Evolutionary conservation across 176 grass and related monocot genomes (phyloP).

Genomic region (Lolium perenne): DNA sequence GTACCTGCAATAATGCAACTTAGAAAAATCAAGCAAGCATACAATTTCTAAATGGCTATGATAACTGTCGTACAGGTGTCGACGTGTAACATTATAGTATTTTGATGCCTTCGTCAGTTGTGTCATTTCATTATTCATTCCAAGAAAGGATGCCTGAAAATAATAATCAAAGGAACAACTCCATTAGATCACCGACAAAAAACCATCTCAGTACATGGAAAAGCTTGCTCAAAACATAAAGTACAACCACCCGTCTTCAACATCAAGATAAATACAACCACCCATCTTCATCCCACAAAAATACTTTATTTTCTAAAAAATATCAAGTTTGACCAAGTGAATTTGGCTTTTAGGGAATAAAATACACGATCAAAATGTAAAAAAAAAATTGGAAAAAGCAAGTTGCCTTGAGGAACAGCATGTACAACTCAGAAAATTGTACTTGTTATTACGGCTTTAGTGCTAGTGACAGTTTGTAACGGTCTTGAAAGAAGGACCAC

Average conservation of each 20-base stretch:
- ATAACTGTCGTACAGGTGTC: constrained; percentile 38
- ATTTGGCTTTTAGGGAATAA: background rate
- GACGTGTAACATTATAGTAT: constrained; percentile 42
- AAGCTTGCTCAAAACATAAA: constrained; percentile 38
- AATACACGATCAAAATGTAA: background rate
- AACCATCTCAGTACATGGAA: constrained; percentile 41
- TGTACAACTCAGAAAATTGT: background rate
- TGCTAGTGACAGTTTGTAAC: background rate
- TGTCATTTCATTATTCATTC: constrained; percentile 38
- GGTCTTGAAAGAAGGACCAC: background rate
- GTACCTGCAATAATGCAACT: background rate
- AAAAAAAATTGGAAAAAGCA: background rate
- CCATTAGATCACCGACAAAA: constrained; percentile 52
- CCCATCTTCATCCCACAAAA: background rate
- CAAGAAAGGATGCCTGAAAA: constrained; percentile 34
- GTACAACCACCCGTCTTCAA: constrained; percentile 41
- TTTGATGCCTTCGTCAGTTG: constrained; percentile 32
- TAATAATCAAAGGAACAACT: constrained; percentile 35
- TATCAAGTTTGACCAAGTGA: constrained; percentile 11
- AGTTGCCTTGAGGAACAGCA: background rate
- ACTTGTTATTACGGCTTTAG: background rate
- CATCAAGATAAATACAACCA: background rate
- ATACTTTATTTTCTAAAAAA: background rate
- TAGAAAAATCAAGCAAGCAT: background rate
- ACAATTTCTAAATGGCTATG: constrained; percentile 2